Evolutionary conservation across 768 basidiomycete genomes (phyloP), one percentile per base, ranked within the genome.

Genomic region (Albatrellus ellisii): DNA sequence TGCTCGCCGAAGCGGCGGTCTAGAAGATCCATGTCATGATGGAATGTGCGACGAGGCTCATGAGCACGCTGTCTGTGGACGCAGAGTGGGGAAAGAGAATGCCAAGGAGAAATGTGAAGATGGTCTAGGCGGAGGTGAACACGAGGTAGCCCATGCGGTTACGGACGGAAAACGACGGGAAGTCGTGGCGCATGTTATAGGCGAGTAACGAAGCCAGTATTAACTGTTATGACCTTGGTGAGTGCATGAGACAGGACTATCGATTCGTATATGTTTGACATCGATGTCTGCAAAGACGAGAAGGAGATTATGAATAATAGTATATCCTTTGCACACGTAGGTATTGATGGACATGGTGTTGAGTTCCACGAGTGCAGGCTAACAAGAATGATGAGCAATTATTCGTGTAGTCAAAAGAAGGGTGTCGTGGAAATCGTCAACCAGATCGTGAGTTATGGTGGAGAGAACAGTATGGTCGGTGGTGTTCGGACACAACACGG

Each of bases 21-120:
- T 85, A 89, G 46, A 85, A 66, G 27, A 87, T 66, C 81, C 83
- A 87, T 1, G 82, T 83, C 15, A 87, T 11, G 45, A 73, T 46
- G 22, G 71, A 58, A 59, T 87, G 80, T 32, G 73, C 68, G 39
- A 68, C 66, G 22, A 85, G 70, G 54, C 76, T 82, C 31, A 71
- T 75, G 42, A 79, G 36, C 24, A 73, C 44, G 20, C 61, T 67
- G 25, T 70, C 71, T n/a, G 45, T 46, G 10, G 66, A 52, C 9
- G 74, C 61, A 15, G 67, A 60, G 45, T 66, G 56, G 31, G 71
- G 55, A 63, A 85, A 82, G 41, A 79, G 59, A 15, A 67, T 44
- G 29, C 77, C 56, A 60, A 70, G 77, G 35, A 75, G 33, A 4
- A 65, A 50, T 29, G 71, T 67, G 39, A 77, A 52, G 9, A 79